A percentile compares a stretch with the other conserved stretches of the same genome.
Conservation (phyloP, 2,329 filamentous ascomycete genomes). For the Xylariaceae sp. region DNA sequence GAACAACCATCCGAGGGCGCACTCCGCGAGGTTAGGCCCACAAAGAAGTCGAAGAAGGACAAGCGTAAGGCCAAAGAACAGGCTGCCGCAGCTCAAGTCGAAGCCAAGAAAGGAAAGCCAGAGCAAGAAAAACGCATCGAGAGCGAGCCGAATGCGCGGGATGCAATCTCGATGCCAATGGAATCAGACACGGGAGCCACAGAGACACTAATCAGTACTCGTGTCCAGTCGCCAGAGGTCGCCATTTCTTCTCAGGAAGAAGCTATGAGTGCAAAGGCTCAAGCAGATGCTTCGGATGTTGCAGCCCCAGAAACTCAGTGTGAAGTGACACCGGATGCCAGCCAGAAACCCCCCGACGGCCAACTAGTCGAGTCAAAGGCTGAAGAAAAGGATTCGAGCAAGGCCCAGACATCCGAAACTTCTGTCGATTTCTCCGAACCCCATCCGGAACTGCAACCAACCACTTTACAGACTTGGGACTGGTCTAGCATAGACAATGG, state of each 20-base stretch:
- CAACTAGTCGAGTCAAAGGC: slow-evolving; percentile 32
- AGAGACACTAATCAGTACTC: too few relatives aligned
- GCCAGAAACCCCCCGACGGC: slow-evolving; percentile 10
- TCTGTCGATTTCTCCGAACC: slow-evolving; percentile 8
- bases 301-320: neutral
- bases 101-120: slow-evolving; percentile 3
- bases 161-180: neutral
- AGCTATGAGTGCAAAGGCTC: too few relatives aligned
- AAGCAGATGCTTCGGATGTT: neutral
- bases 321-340: neutral
- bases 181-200: neutral
- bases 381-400: slow-evolving; percentile 21
- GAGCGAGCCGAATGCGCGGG: neutral
- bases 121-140: neutral
- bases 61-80: slow-evolving; percentile 23
- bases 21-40: too few relatives aligned
- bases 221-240: too few relatives aligned
- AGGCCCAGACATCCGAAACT: slow-evolving; percentile 3
- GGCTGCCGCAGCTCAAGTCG: slow-evolving; percentile 4
- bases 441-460: slow-evolving; percentile 2
- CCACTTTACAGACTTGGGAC: slow-evolving; percentile 16
- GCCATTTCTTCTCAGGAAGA: slow-evolving; percentile 3
- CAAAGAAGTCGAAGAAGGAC: slow-evolving; percentile 19
- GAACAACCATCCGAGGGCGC: too few relatives aligned
- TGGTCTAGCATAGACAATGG: slow-evolving; percentile 16